phyloP scores from a whole-genome alignment of 1,284 basidiomycete genomes.

The Stygiomarasmius scandens region DNA sequence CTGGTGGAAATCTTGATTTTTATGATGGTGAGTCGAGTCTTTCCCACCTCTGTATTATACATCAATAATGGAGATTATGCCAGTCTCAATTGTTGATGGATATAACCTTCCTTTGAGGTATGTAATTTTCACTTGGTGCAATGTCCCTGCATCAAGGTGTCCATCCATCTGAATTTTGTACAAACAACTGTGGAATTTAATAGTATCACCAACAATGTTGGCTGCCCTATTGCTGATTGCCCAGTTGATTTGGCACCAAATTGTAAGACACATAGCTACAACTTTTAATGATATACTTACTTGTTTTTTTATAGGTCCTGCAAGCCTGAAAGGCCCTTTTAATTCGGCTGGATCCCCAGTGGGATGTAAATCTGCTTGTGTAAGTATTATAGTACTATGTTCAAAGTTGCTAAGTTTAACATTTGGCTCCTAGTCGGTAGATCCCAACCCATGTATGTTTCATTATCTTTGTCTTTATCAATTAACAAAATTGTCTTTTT shows the following conservation, averaged over 20 bases:
- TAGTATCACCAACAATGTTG: slow-evolving; percentile 40
- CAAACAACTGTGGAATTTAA: slow-evolving; percentile 25
- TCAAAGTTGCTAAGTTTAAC: not conserved
- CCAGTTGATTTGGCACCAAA: slow-evolving; percentile 41
- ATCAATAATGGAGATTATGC: not conserved
- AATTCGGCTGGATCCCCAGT: slow-evolving; percentile 57
- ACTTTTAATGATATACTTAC: not conserved
- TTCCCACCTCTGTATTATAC: not conserved
- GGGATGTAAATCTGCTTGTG: slow-evolving; percentile 65
- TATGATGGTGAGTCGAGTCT: slow-evolving; percentile 40
- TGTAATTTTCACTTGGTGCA: not conserved
- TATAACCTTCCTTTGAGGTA: slow-evolving; percentile 53
- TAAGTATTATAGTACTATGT: slow-evolving; percentile 5
- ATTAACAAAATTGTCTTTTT: not conserved
- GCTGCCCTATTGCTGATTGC: slow-evolving; percentile 45
- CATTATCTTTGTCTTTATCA: slow-evolving; percentile 16
- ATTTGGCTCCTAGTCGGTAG: not conserved
- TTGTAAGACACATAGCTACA: slow-evolving; percentile 12
- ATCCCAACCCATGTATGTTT: slow-evolving; percentile 9
- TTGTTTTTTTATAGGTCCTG: slow-evolving; percentile 42
- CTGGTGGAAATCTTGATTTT: slow-evolving; percentile 37
- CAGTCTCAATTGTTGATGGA: slow-evolving; percentile 53
- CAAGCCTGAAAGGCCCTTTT: slow-evolving; percentile 53
- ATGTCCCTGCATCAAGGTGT: not conserved
- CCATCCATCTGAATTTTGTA: too few species aligned